Conservation (phyloP, 1,139 yeast species). For the Blastobotrys raffinosifermentans region DNA sequence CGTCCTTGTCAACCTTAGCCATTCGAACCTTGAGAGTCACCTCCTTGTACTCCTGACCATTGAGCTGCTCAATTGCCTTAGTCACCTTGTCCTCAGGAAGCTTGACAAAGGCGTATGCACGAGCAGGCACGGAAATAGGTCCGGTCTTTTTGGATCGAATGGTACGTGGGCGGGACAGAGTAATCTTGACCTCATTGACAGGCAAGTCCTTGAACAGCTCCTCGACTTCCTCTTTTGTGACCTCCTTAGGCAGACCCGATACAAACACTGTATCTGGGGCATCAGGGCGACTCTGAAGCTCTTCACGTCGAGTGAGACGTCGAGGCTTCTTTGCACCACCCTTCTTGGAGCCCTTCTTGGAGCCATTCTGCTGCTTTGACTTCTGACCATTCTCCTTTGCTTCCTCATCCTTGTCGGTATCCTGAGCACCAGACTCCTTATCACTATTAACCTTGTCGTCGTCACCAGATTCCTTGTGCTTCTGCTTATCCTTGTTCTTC, state of each 20-base stretch:
- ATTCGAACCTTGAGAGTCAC: conserved; percentile 31
- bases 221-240: conserved; percentile 28
- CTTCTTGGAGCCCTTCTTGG: conserved; percentile 9
- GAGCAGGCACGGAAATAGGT: conserved; percentile 28
- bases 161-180: conserved; percentile 14
- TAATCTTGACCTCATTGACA: conserved; percentile 20
- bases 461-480: conserved; percentile 1
- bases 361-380: conserved; percentile 6
- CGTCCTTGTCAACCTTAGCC: conserved; percentile 17
- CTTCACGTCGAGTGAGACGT: conserved; percentile 1
- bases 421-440: conserved; percentile 8
- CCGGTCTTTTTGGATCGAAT: conserved; percentile 15
- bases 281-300: conserved; percentile 15
- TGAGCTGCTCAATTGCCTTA: conserved; percentile 41
- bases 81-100: conserved; percentile 42
- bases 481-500: conserved; percentile 2
- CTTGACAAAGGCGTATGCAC: conserved; percentile 48
- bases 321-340: conserved; percentile 7
- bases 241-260: conserved; percentile 38
- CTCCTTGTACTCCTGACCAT: conserved; percentile 36
- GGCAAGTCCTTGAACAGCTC: conserved; percentile 23
- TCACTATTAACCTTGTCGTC: conserved; percentile 5
- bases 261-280: conserved; percentile 51
- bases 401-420: conserved; percentile 4
- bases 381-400: neutral